Conservation (phyloP, 2,329 filamentous ascomycete species). For the Gnomoniopsis sp. region DNA sequence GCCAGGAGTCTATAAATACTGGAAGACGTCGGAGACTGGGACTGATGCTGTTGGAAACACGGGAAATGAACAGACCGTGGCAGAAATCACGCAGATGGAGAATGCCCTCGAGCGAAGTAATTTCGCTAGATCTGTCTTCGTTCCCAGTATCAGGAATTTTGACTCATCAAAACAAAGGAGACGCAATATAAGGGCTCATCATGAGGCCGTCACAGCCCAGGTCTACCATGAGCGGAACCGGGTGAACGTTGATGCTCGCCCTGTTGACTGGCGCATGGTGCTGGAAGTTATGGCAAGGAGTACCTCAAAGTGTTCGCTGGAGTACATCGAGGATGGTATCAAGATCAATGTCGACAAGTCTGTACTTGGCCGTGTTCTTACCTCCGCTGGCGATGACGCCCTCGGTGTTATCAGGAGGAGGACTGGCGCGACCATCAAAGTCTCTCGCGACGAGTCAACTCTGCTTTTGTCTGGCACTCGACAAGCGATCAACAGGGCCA, state of each 20-base stretch:
- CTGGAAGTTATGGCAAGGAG: conserved; percentile 35
- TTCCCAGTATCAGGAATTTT: conserved; percentile 23
- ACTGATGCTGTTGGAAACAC: background rate
- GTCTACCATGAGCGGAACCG: conserved; percentile 33
- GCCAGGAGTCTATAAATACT: too few species aligned
- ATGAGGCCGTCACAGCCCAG: conserved; percentile 32
- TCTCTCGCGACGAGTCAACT: conserved; percentile 20
- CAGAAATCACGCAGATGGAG: background rate
- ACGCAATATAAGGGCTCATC: conserved; percentile 21
- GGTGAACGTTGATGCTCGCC: background rate
- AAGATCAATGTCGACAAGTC: conserved; percentile 24
- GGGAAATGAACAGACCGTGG: too few species aligned
- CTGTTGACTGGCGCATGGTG: conserved; percentile 37
- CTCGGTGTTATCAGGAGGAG: conserved; percentile 27
- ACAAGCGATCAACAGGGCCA: conserved; percentile 19
- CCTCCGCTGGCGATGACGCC: conserved; percentile 17
- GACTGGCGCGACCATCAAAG: conserved; percentile 23
- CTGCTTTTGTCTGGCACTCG: conserved; percentile 25
- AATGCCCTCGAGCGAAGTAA: conserved; percentile 7
- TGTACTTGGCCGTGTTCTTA: conserved; percentile 19
- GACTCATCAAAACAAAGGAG: conserved; percentile 17
- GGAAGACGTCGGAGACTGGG: background rate
- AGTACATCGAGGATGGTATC: conserved; percentile 20
- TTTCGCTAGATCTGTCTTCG: conserved; percentile 25
- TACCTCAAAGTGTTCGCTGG: conserved; percentile 25